These are phyloP conservation scores for Colletotrichum melonis DNA, from an alignment of 2,329 filamentous ascomycete species.

Conservation along the genomic window DNA sequence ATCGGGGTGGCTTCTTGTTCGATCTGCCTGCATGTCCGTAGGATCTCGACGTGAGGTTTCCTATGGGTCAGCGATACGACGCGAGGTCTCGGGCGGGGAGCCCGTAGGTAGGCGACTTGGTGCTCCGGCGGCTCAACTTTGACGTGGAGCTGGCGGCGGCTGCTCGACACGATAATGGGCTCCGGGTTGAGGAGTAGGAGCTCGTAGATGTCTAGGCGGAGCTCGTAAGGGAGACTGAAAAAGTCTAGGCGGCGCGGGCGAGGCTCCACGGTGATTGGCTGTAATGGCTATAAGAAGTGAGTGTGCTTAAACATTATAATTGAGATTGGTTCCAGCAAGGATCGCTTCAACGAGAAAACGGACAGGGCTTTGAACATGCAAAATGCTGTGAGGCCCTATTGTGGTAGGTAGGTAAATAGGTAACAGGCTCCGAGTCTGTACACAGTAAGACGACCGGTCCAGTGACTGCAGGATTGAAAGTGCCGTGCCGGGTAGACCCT, in stretches of 20 bases:
- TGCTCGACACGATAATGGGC: conserved; percentile 32
- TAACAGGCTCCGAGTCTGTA: background rate
- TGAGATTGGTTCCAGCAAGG: background rate
- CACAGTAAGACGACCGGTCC: conserved; percentile 1
- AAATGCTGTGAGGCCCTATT: background rate
- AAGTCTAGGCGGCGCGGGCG: conserved; percentile 12
- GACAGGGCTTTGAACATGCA: background rate
- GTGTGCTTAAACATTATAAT: conserved; percentile 5
- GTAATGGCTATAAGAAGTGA: conserved; percentile 4
- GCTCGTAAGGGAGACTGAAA: conserved; percentile 43
- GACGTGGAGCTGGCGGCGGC: conserved; percentile 25
- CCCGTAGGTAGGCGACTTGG: conserved; percentile 20
- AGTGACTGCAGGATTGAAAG: background rate
- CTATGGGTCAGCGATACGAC: conserved; percentile 10
- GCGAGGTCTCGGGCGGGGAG: conserved; percentile 23
- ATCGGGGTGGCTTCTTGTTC: conserved; percentile 44
- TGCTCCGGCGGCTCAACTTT: conserved; percentile 28
- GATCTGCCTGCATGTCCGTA: conserved; percentile 44
- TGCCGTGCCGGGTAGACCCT: conserved; percentile 13
- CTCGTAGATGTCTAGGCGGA: conserved; percentile 43
- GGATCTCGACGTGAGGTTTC: conserved; percentile 41
- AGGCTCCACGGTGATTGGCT: background rate
- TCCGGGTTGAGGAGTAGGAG: conserved; percentile 38
- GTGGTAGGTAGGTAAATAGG: background rate
- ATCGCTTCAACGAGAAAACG: background rate